Evolutionary conservation across 257 asterid species (phyloP).

Genomic region (Scutellaria galericulata): DNA sequence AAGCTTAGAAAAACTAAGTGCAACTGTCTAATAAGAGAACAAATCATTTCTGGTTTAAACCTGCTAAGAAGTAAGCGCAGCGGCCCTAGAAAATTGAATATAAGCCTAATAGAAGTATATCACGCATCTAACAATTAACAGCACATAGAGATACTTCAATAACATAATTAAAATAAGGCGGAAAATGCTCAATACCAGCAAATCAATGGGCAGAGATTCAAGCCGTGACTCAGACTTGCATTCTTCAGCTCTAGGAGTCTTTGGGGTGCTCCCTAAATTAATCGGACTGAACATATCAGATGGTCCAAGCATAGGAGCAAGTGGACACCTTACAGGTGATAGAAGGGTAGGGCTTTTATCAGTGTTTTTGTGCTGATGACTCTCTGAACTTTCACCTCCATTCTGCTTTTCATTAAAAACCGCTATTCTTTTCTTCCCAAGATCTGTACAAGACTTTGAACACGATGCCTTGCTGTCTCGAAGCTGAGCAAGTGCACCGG

Average conservation of each 20-base stretch:
- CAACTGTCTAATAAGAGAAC: background rate
- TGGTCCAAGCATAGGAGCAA: slow-evolving; percentile 44
- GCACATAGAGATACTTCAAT: slow-evolving; percentile 1
- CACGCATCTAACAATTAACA: background rate
- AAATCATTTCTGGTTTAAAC: background rate
- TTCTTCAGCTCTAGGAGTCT: slow-evolving; percentile 66
- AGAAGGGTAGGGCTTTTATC: slow-evolving; percentile 45
- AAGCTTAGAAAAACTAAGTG: too few relatives aligned
- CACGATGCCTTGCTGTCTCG: slow-evolving; percentile 72
- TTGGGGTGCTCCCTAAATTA: slow-evolving; percentile 65
- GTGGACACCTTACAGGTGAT: slow-evolving; percentile 65
- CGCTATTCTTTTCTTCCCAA: slow-evolving; percentile 78
- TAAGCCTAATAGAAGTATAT: too few relatives aligned
- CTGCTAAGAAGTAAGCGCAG: background rate
- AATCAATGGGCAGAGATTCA: slow-evolving; percentile 84
- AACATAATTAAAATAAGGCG: slow-evolving; percentile 21
- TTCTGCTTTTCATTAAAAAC: slow-evolving; percentile 44
- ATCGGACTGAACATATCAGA: slow-evolving; percentile 41
- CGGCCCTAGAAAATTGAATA: slow-evolving; percentile 1
- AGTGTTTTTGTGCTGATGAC: slow-evolving; percentile 34
- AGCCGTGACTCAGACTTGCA: slow-evolving; percentile 68
- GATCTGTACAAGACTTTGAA: slow-evolving; percentile 75
- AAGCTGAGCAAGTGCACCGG: slow-evolving; percentile 90
- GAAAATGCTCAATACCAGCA: slow-evolving; percentile 65
- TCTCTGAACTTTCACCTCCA: slow-evolving; percentile 34